Conservation (phyloP, 768 basidiomycete species). For the Rickenella mellea region DNA sequence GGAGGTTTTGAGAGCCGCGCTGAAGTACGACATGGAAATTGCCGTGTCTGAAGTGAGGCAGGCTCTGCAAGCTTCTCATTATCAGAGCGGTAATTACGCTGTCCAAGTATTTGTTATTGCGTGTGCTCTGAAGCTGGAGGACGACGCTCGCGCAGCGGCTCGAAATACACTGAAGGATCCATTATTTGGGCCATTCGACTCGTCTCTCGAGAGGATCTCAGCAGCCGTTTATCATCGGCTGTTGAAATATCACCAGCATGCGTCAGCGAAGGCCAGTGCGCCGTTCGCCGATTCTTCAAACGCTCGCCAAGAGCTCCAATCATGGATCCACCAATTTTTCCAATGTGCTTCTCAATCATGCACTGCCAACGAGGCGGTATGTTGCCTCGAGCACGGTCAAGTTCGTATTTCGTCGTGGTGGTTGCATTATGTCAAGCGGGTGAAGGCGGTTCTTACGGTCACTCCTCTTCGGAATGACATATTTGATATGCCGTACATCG, state of each 20-base stretch:
- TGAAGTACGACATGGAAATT: conserved; percentile 53
- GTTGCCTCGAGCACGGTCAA: too few species aligned
- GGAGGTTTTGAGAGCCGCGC: conserved; percentile 39
- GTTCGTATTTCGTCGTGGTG: too few species aligned
- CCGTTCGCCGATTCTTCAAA: too few species aligned
- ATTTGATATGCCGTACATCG: too few species aligned
- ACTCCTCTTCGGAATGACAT: too few species aligned
- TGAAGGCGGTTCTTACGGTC: too few species aligned
- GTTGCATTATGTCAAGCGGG: too few species aligned
- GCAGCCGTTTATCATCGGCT: conserved; percentile 61
- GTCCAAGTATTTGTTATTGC: conserved; percentile 65
- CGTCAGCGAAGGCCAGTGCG: too few species aligned
- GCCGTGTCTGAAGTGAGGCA: conserved; percentile 38
- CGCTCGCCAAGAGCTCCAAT: too few species aligned
- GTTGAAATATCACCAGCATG: conserved; percentile 51
- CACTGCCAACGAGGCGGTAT: too few species aligned
- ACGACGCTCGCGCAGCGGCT: conserved; percentile 55
- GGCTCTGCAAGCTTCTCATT: conserved; percentile 39
- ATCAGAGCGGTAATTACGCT: conserved; percentile 37
- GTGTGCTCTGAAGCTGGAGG: conserved; percentile 51
- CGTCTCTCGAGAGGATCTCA: conserved; percentile 56
- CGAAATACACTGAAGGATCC: conserved; percentile 45
- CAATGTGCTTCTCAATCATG: too few species aligned
- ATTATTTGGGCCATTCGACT: conserved; percentile 43
- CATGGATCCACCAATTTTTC: too few species aligned